Percentiles rank a stretch among this genome's conserved stretches.
Conservation (phyloP, 345 rosid species). For the Lepidium aucheri region DNA sequence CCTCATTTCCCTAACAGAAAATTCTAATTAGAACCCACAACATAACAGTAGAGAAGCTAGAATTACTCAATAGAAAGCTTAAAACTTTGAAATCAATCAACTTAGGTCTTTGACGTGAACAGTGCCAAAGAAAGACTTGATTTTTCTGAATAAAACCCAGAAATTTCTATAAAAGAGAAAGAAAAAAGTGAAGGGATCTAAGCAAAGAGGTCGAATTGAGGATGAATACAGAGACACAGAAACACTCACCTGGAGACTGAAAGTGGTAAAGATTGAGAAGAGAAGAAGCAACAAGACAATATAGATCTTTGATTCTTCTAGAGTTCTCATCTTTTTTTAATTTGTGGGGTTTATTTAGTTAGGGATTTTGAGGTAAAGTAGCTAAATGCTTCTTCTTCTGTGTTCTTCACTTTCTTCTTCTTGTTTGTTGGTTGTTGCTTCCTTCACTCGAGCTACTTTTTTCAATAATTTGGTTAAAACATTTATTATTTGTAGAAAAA, state of each 20-base stretch:
- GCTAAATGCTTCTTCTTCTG: not conserved
- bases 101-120: not conserved
- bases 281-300: slow-evolving; percentile 31
- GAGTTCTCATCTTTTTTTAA: slow-evolving; percentile 16
- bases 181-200: slow-evolving; percentile 24
- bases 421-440: not conserved
- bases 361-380: slow-evolving; percentile 18
- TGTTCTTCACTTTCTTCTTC: not conserved
- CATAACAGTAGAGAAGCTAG: not conserved
- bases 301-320: slow-evolving; percentile 24
- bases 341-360: slow-evolving; percentile 12
- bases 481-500: slow-evolving; percentile 10
- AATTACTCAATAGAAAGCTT: too few relatives aligned
- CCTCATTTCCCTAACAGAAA: slow-evolving; percentile 41
- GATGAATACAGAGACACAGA: not conserved
- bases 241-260: slow-evolving; percentile 35
- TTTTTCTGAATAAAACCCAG: slow-evolving; percentile 24
- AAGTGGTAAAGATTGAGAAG: slow-evolving; percentile 25
- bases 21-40: not conserved
- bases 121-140: not conserved
- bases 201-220: not conserved
- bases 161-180: not conserved
- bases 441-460: slow-evolving; percentile 15
- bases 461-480: slow-evolving; percentile 22
- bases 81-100: not conserved